Evolutionary conservation across 768 basidiomycete genomes (phyloP).

Genomic region (Pholiota microspora): DNA sequence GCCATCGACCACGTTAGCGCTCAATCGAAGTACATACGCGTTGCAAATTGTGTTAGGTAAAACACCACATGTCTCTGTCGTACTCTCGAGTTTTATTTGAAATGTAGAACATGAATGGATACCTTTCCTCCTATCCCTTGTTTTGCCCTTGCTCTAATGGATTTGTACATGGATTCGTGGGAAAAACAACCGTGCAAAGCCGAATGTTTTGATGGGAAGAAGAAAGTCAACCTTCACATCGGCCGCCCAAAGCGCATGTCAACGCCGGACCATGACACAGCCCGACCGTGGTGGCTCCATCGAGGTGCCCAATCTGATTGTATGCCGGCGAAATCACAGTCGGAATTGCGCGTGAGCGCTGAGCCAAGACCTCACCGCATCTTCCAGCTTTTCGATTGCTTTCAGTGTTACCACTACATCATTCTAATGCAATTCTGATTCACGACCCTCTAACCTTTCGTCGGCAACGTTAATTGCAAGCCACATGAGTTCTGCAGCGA

Average conservation of each 20-base stretch:
- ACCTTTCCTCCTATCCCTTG: too few species aligned
- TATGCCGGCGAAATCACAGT: not conserved
- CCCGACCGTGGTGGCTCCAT: slow-evolving; percentile 11
- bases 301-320: not conserved
- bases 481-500: slow-evolving; percentile 21
- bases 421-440: not conserved
- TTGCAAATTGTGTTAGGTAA: too few species aligned
- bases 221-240: not conserved
- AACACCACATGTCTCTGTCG: too few species aligned
- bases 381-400: not conserved
- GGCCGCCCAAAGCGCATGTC: slow-evolving; percentile 1
- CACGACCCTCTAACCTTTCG: not conserved
- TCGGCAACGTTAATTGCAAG: not conserved
- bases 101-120: too few species aligned
- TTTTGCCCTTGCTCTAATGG: too few species aligned
- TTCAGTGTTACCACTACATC: not conserved
- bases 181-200: too few species aligned
- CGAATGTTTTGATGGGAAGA: too few species aligned
- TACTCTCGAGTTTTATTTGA: too few species aligned
- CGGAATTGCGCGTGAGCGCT: slow-evolving; percentile 1
- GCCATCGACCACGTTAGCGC: too few species aligned
- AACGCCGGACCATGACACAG: slow-evolving; percentile 19
- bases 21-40: too few species aligned
- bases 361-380: not conserved
- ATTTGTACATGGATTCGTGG: too few species aligned